Conservation (phyloP, 352 stramenopile genomes). For the Globisporangium carolinianum region DNA sequence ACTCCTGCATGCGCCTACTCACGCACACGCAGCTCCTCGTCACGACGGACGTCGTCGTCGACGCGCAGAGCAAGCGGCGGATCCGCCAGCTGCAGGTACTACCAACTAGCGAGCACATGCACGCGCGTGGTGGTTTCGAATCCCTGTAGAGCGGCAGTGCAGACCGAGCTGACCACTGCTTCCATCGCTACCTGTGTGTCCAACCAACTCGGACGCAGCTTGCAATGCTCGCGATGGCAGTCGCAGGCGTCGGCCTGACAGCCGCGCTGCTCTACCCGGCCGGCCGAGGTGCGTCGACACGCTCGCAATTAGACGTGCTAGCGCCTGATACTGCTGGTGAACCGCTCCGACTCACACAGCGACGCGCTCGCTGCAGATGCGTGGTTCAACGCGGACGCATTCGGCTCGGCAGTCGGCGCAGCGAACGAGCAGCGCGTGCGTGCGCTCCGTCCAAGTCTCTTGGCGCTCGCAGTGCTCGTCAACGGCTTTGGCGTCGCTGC, state of each 20-base stretch:
- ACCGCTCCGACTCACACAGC: too few species aligned
- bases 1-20: too few species aligned
- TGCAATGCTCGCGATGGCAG: slow-evolving; percentile 12
- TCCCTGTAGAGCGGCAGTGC: too few species aligned
- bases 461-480: slow-evolving; percentile 20
- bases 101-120: neutral
- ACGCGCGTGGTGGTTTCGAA: too few species aligned
- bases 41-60: slow-evolving; percentile 27
- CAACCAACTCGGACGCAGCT: slow-evolving; percentile 3
- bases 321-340: neutral
- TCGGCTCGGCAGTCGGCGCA: slow-evolving; percentile 17
- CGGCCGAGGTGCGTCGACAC: slow-evolving; percentile 14
- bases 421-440: slow-evolving; percentile 24
- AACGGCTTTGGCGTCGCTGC: slow-evolving; percentile 26
- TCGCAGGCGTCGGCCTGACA: slow-evolving; percentile 20
- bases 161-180: too few species aligned
- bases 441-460: slow-evolving; percentile 20
- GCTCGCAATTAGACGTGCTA: neutral
- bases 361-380: slow-evolving; percentile 18
- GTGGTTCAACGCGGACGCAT: slow-evolving; percentile 45
- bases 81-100: slow-evolving; percentile 33
- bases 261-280: slow-evolving; percentile 22
- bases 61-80: slow-evolving; percentile 22
- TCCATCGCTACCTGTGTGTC: neutral
- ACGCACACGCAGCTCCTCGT: slow-evolving; percentile 26